Evolutionary conservation across 495 filamentous ascomycete genomes (phyloP).

Genomic region (Penicillium mononematosum): DNA sequence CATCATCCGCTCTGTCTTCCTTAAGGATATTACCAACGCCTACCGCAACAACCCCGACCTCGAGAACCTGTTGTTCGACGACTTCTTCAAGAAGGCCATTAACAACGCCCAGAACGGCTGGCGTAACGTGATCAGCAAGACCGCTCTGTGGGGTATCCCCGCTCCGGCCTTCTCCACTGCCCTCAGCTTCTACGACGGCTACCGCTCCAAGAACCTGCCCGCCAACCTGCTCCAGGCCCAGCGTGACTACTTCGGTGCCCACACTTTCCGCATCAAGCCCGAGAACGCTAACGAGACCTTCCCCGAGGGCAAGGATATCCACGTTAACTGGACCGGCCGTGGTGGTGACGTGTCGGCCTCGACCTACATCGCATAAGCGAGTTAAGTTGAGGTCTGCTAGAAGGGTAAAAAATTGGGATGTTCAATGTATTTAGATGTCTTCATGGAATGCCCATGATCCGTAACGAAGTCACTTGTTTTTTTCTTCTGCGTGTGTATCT

Average conservation of each 20-base stretch:
- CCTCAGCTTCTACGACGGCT: slow-evolving; percentile 96
- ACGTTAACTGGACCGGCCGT: slow-evolving; percentile 99
- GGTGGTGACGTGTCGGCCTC: slow-evolving; percentile 96
- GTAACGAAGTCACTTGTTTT: slow-evolving; percentile 27
- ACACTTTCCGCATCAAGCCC: slow-evolving; percentile 98
- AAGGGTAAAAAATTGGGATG: slow-evolving; percentile 29
- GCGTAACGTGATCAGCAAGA: slow-evolving; percentile 91
- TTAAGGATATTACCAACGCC: slow-evolving; percentile 97
- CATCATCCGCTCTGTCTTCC: slow-evolving; percentile 99
- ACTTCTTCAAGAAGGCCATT: slow-evolving; percentile 99
- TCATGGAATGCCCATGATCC: slow-evolving; percentile 26
- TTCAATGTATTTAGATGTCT: slow-evolving; percentile 37
- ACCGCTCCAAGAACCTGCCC: slow-evolving; percentile 90
- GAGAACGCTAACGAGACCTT: slow-evolving; percentile 80
- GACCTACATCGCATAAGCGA: slow-evolving; percentile 87
- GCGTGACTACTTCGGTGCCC: slow-evolving; percentile 98
- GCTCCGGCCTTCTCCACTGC: slow-evolving; percentile 95
- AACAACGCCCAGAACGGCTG: slow-evolving; percentile 93
- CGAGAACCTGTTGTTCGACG: slow-evolving; percentile 96
- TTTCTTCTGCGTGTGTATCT: slow-evolving; percentile 1
- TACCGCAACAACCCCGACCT: slow-evolving; percentile 94
- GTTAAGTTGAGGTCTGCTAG: slow-evolving; percentile 11
- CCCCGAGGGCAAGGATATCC: slow-evolving; percentile 83
- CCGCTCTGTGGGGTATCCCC: slow-evolving; percentile 89
- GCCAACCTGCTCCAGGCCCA: slow-evolving; percentile 98